Conservation (phyloP, 2,329 filamentous ascomycete genomes). For the Exophiala sideris region DNA sequence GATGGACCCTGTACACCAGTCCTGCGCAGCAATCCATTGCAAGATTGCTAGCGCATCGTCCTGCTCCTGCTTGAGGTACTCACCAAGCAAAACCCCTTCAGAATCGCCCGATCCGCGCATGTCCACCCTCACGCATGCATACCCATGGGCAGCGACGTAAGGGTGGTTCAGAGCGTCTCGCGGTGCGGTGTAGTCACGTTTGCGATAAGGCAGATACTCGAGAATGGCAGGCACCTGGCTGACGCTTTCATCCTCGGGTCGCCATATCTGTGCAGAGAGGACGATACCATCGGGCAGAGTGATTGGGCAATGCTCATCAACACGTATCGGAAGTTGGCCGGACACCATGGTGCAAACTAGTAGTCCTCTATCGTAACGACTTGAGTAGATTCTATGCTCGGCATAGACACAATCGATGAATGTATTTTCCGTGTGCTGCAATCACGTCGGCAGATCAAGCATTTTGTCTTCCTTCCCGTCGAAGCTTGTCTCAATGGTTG, state of each 20-base stretch:
- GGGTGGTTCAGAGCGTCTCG: slow-evolving; percentile 13
- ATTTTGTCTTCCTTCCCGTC: background rate
- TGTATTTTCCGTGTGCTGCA: too few species aligned
- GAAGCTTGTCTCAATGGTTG: background rate
- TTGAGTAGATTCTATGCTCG: background rate
- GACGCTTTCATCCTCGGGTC: background rate
- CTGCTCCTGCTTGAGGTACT: slow-evolving; percentile 16
- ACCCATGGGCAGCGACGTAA: slow-evolving; percentile 12
- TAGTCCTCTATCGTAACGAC: background rate
- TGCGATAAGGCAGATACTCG: slow-evolving; percentile 16
- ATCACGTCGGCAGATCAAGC: background rate
- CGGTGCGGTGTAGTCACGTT: slow-evolving; percentile 12
- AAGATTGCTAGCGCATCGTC: slow-evolving; percentile 10
- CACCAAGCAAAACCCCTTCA: slow-evolving; percentile 10
- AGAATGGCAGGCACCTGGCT: slow-evolving; percentile 13
- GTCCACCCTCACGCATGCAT: slow-evolving; percentile 15
- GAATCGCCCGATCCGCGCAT: slow-evolving; percentile 15
- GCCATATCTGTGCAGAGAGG: slow-evolving; percentile 8
- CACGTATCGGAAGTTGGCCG: slow-evolving; percentile 5
- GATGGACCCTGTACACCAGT: slow-evolving; percentile 12
- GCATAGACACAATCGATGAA: background rate
- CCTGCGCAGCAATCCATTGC: slow-evolving; percentile 10
- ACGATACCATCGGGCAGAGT: slow-evolving; percentile 1
- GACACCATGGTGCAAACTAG: slow-evolving; percentile 30
- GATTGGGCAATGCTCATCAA: slow-evolving; percentile 9